These are phyloP conservation scores for Harringtonia lauricola DNA, from an alignment of 2,329 filamentous ascomycete species.

Conservation along the genomic window DNA sequence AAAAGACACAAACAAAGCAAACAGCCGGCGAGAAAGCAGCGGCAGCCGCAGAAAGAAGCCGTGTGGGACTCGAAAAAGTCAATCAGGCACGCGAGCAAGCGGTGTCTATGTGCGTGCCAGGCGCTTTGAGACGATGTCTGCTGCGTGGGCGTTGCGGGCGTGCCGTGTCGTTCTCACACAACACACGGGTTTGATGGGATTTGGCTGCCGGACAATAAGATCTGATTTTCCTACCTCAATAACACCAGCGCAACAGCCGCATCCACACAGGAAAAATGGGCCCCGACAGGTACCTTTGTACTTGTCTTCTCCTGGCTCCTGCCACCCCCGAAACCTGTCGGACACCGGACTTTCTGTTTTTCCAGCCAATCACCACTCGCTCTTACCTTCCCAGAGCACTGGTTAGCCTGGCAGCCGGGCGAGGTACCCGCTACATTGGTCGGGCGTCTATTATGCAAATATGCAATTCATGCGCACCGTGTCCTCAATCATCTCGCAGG, in stretches of 20 bases:
- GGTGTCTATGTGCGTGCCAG: neutral
- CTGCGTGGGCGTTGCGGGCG: neutral
- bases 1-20: conserved; percentile 1
- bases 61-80: neutral
- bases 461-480: neutral
- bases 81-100: neutral
- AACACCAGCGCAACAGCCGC: conserved; percentile 14
- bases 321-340: conserved; percentile 1
- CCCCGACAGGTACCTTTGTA: conserved; percentile 3
- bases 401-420: neutral
- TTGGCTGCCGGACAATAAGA: conserved; percentile 11
- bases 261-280: conserved; percentile 9
- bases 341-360: conserved; percentile 10
- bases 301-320: neutral
- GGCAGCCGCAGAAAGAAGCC: neutral
- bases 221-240: conserved; percentile 14
- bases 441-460: too few species aligned
- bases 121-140: neutral
- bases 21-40: neutral
- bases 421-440: neutral
- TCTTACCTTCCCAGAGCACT: conserved; percentile 1
- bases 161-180: neutral
- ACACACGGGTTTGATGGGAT: conserved; percentile 1
- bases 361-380: conserved; percentile 11
- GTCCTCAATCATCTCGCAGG: too few species aligned